Evolutionary conservation across 1,284 basidiomycete species (phyloP).

Genomic region (Ceratorhiza oryzae-sativae): DNA sequence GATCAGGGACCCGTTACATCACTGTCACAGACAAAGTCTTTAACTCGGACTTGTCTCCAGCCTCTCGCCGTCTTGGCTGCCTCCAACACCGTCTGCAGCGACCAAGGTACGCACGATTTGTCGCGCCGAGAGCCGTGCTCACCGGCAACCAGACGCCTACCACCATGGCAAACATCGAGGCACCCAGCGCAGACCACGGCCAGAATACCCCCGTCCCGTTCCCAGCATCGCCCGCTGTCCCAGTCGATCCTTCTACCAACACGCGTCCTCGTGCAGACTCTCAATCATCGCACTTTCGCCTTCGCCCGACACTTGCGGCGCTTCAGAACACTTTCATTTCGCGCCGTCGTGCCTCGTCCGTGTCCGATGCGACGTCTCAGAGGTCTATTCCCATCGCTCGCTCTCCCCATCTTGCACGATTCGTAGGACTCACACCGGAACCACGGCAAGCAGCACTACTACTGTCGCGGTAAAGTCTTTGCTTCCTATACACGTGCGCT

Average conservation of each 20-base stretch:
- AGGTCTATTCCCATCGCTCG: not conserved
- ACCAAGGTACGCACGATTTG: no score
- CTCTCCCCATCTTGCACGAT: slow-evolving; percentile 17
- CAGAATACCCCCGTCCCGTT: slow-evolving; percentile 13
- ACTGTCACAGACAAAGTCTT: not conserved
- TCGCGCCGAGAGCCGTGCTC: not conserved
- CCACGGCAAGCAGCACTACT: slow-evolving; percentile 16
- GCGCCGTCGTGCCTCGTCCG: slow-evolving; percentile 17
- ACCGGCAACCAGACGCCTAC: not conserved
- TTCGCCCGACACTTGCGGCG: slow-evolving; percentile 27
- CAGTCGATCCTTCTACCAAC: not conserved
- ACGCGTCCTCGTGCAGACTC: slow-evolving; percentile 13
- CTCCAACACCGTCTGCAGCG: not conserved
- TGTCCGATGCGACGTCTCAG: slow-evolving; percentile 15
- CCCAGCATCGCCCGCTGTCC: not conserved
- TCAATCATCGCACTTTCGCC: slow-evolving; percentile 28
- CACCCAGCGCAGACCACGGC: slow-evolving; percentile 13
- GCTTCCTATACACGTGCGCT: not conserved
- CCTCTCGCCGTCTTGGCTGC: slow-evolving; percentile 2
- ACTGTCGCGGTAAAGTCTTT: slow-evolving; percentile 17
- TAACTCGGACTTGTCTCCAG: slow-evolving; percentile 4
- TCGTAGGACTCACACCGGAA: slow-evolving; percentile 12
- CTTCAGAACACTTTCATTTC: slow-evolving; percentile 33
- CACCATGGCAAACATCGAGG: slow-evolving; percentile 27
- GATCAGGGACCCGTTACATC: slow-evolving; percentile 2